Evolutionary conservation across 2,329 filamentous ascomycete genomes (phyloP), one percentile per base, ranked within the genome.

Genomic region (Tolypocladium capitatum): DNA sequence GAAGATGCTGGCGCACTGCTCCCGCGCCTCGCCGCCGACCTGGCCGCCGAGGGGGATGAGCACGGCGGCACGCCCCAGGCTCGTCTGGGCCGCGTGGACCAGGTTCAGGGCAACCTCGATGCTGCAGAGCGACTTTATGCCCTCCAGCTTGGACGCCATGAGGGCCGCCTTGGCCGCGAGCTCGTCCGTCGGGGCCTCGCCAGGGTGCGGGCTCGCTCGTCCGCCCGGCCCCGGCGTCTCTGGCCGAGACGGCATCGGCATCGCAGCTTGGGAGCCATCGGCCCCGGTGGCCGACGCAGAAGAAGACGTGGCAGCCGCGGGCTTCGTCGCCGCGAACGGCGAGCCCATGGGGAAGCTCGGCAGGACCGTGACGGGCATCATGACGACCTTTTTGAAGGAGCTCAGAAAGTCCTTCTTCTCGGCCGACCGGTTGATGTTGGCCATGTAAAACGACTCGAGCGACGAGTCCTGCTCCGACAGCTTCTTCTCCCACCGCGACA

Each of bases 321-420:
- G 60, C 47, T 69, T 74, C 43, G 58, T 61, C 33, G 64, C 66
- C 51, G 68, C 74, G 59, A 80, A 86, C 47, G 74, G 74, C n/a
- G 71, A 78, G 9, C 72, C 70, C 45, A 78, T 68, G 6, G 77
- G 66, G 51, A 87, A 78, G 43, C 77, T 82, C 1, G 88, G 86
- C 4, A 97, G 71, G 9, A 89, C 91, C 46, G 87, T 94, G 44
- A 98, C 91, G 2, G 92, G 92, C 82, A 95, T 94, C 90, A 98
- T 96, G 54, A 98, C 86, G 9, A 98, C 92, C 65, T 97, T 97
- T 61, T 89, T 96, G 73, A 98, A 98, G 0, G 90, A 95, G 42
- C 83, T 92, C 51, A 98, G 63, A 58, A 98, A 98, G 62, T 98
- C 92, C 55, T 89, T 87, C 68, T 98, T 98, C 53, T 94, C 92